A percentile compares a stretch with the other conserved stretches of the same genome.
These are phyloP conservation scores for Aspergillus hancockii DNA, from an alignment of 495 filamentous ascomycete species.

Conservation along the genomic window DNA sequence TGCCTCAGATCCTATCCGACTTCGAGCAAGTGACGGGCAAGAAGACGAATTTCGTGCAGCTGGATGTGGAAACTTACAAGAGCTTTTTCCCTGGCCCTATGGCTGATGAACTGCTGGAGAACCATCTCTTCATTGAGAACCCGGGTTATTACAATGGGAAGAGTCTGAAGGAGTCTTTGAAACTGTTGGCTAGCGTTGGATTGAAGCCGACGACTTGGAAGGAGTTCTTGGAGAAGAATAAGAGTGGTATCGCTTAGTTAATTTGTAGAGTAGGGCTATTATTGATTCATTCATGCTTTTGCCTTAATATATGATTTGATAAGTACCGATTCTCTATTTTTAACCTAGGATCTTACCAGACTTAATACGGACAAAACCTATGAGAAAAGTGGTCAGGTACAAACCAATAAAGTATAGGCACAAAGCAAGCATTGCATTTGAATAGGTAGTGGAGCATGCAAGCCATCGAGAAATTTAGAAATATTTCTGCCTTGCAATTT, in stretches of 20 bases:
- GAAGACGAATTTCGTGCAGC: constrained; percentile 39
- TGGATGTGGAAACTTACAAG: constrained; percentile 49
- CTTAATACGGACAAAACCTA: no score
- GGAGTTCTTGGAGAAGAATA: constrained; percentile 4
- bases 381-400: no score
- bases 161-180: neutral
- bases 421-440: no score
- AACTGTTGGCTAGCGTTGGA: neutral
- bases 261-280: no score
- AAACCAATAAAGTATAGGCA: no score
- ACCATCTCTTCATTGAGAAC: constrained; percentile 47
- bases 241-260: neutral
- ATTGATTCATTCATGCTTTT: no score
- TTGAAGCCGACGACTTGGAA: constrained; percentile 5
- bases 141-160: constrained; percentile 53
- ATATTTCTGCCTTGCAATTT: no score
- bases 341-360: no score
- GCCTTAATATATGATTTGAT: no score
- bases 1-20: constrained; percentile 44
- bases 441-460: no score
- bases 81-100: constrained; percentile 38
- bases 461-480: no score
- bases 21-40: constrained; percentile 53
- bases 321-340: no score
- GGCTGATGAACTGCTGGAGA: constrained; percentile 56